phyloP scores from a whole-genome alignment of 306 rosid genomes.

The Vigna reflexopilosa region DNA sequence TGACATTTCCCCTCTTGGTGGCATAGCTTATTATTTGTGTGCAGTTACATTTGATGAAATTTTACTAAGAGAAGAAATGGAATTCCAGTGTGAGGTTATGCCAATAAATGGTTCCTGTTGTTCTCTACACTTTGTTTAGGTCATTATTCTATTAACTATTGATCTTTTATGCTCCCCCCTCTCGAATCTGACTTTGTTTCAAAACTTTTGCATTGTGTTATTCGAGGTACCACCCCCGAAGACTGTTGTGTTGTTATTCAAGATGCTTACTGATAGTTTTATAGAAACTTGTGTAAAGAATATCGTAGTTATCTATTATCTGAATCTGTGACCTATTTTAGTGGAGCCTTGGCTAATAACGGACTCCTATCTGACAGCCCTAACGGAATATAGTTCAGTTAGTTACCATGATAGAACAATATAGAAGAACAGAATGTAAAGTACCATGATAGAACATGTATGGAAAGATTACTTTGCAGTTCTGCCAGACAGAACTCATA shows the following conservation, averaged over 20 bases:
- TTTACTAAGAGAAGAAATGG: conserved; percentile 43
- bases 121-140: conserved; percentile 43
- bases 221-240: not conserved
- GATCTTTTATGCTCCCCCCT: conserved; percentile 19
- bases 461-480: too few relatives aligned
- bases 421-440: not conserved
- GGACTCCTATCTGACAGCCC: not conserved
- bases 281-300: not conserved
- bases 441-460: not conserved
- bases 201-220: conserved; percentile 26
- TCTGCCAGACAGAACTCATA: too few relatives aligned
- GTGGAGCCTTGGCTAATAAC: not conserved
- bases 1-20: conserved; percentile 28
- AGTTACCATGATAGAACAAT: not conserved
- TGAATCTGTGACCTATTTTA: not conserved
- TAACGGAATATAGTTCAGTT: not conserved
- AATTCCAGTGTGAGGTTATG: conserved; percentile 48
- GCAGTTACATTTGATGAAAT: conserved; percentile 47
- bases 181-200: conserved; percentile 26
- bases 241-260: conserved; percentile 1
- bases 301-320: not conserved
- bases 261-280: not conserved
- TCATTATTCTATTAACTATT: conserved; percentile 31
- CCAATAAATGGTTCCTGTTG: conserved; percentile 44
- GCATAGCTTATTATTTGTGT: conserved; percentile 42